Percentiles rank a stretch among this genome's conserved stretches.
phyloP scores from a whole-genome alignment of 768 basidiomycete species.

The Termitomyces titanicus region DNA sequence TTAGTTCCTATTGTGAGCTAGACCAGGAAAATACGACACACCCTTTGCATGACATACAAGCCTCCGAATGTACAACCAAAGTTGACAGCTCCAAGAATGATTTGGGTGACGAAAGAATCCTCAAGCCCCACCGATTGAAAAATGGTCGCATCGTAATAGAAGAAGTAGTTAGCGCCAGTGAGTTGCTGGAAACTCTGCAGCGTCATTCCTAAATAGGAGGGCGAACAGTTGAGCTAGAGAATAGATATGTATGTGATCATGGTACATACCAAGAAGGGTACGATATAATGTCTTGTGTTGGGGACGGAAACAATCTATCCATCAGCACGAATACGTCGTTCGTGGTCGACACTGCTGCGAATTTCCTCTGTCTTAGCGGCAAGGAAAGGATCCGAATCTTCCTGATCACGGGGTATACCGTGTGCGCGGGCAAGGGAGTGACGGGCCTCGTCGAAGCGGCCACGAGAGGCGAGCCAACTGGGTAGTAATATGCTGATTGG shows the following conservation, averaged over 20 bases:
- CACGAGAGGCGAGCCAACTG: conserved; percentile 55
- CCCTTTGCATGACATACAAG: conserved; percentile 68
- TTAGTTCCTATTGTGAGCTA: neutral
- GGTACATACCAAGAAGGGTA: conserved; percentile 43
- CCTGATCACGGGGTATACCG: conserved; percentile 41
- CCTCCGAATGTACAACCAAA: conserved; percentile 71
- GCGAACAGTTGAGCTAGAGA: neutral
- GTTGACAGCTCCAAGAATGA: conserved; percentile 73
- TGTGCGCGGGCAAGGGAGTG: conserved; percentile 43
- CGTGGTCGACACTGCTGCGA: conserved; percentile 43
- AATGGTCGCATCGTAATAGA: conserved; percentile 64
- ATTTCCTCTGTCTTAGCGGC: conserved; percentile 55
- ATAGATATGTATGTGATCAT: neutral
- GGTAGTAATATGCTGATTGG: neutral
- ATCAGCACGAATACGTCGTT: conserved; percentile 43
- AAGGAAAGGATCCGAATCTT: conserved; percentile 37
- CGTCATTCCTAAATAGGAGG: conserved; percentile 39
- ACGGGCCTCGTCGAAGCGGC: conserved; percentile 45
- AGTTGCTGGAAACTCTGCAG: conserved; percentile 73
- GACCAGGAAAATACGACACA: conserved; percentile 20
- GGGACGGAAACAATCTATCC: conserved; percentile 66
- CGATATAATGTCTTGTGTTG: conserved; percentile 59
- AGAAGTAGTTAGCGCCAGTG: conserved; percentile 69
- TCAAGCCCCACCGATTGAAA: conserved; percentile 64
- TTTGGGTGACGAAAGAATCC: conserved; percentile 69